Base-by-base conservation (phyloP, 2,329 filamentous ascomycete species). In the Teratosphaeria gauchensis region DNA sequence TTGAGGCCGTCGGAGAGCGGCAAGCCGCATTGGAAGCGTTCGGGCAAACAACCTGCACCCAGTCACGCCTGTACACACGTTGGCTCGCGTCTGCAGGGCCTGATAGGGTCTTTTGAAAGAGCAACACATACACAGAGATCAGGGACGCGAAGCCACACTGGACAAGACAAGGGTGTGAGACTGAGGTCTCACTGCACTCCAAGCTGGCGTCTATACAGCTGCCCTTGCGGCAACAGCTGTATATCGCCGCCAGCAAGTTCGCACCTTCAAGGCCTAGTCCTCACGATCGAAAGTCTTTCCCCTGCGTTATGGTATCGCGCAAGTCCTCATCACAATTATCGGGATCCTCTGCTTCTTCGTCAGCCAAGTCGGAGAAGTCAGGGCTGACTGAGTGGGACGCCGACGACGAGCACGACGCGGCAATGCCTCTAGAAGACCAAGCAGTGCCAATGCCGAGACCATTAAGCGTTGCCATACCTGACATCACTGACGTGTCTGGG, bases 391-490 rank as follows among this genome's bases (percentile, higher is more conserved):
- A 69, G 42, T 71, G 64, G 63, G 75, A 76, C 71, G 74, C 73
- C 61, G 77, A 77, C 74, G 75, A 78, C 72, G 75, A 80, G 73
- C 35, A 42, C 35, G 35, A 76, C 69, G 71, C 73, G 69, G 72
- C 75, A 69, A 78, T 80, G 78, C 76, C 76, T 59, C 68, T 73
- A 33, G 73, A 73, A 60, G 77, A 81, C 57, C 72, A 71, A 63
- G 42, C 42, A 60, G 72, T 53, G 51, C 61, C 35, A 35, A 48
- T 48, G 42, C 42, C 62, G 46, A 56, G 58, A 35, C 79, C 80
- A 33, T 70, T 80, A 63, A 82, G 76, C 64, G 78, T 82, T 56
- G 73, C 76, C 28, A 79, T 78, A 71, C 78, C 77, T 42, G 62
- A 64, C n/a, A 51, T 70, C 67, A 62, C 72, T 65, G 63, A 63